These are phyloP conservation scores for Phycomyces nitens DNA, from an alignment of 192 early-diverging fungal genomes.

Conservation along the genomic window DNA sequence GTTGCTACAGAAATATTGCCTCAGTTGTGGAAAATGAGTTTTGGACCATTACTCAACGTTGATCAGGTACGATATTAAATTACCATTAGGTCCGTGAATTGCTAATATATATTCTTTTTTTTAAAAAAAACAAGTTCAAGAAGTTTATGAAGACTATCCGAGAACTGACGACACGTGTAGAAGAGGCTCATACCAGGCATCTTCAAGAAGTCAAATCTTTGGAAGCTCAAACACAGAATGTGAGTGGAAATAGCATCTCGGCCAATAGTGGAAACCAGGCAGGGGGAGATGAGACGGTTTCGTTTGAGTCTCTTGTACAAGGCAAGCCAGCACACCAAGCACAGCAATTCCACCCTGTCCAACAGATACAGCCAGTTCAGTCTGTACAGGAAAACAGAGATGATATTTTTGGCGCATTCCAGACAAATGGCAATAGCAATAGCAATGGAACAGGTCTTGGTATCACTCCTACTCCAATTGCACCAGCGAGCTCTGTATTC, in stretches of 20 bases:
- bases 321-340: slow-evolving; percentile 1
- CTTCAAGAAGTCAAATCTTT: slow-evolving; percentile 53
- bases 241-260: slow-evolving; percentile 14
- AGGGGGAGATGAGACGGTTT: not conserved
- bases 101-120: too few species aligned
- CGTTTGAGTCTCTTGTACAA: slow-evolving; percentile 20
- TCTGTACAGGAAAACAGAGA: not conserved
- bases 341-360: not conserved
- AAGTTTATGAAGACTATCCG: slow-evolving; percentile 59
- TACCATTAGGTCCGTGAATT: too few species aligned
- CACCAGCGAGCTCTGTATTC: not conserved
- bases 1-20: slow-evolving; percentile 76
- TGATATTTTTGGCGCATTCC: slow-evolving; percentile 17
- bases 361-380: not conserved
- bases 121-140: slow-evolving; percentile 54
- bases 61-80: slow-evolving; percentile 56
- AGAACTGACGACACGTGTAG: slow-evolving; percentile 51
- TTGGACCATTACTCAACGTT: slow-evolving; percentile 66
- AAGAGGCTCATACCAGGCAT: slow-evolving; percentile 57
- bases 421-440: not conserved
- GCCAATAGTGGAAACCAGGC: slow-evolving; percentile 12
- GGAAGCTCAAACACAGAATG: slow-evolving; percentile 47
- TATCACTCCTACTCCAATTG: not conserved
- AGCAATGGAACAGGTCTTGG: not conserved
- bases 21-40: slow-evolving; percentile 70